Evolutionary conservation across 129 eudicot genomes (phyloP), one percentile per base, ranked within the genome.

Genomic region (Tagetes patula): DNA sequence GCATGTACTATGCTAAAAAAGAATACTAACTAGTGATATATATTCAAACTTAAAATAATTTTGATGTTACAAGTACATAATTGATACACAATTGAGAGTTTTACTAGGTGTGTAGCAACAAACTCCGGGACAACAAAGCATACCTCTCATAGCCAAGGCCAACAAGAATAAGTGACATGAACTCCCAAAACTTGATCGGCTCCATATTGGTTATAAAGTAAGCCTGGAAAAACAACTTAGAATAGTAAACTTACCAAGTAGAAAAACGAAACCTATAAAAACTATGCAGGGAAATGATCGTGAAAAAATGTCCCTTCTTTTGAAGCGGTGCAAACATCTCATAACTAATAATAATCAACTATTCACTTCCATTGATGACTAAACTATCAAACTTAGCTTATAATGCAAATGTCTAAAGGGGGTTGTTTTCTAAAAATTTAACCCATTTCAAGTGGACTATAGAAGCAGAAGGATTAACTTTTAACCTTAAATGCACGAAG

Each of bases 131-230:
- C 37, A 30, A 36, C 63, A 46, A 76, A 69, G 32, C 68, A 71
- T 88, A 94, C 99, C 99, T 90, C 80, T 90, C 91, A 72, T 94
- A 90, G 70, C 99, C 99, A 77, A 94, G 97, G 47, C 97, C 99
- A 50, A 78, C 97, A 54, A 94, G 91, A 74, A 94, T 84, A 67
- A 90, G 86, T 62, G 96, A 83, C 78, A 89, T 74, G 72, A 94
- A 94, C 83, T 90, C 97, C 99, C 99, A 94, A 80, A 94, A 90
- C 79, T 88, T 85, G 82, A 94, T 84, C 3, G 96, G 91, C 85
- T 94, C 99, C 97, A 81, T 82, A 94, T 94, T 94, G 38, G 99
- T 94, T 48, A 94, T 85, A 78, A 94, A 94, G 82, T 86, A 94
- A 59, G 97, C 93, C 99, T 94, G 96, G 73, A 81, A 84, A 72